Evolutionary conservation across 768 basidiomycete genomes (phyloP).

Genomic region (Rhizopogon rudus): DNA sequence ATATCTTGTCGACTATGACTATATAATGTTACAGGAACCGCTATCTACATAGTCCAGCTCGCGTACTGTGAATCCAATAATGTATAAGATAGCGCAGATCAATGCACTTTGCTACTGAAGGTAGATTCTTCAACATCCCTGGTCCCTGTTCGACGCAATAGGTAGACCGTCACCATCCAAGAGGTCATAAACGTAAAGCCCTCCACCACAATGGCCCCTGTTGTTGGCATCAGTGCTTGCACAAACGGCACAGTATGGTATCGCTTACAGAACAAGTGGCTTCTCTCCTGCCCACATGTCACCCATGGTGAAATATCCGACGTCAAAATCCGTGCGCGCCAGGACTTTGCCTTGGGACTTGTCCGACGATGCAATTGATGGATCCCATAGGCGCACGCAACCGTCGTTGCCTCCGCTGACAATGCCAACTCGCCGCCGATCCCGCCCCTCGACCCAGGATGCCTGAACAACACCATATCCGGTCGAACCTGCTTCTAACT

Average conservation of each 20-base stretch:
- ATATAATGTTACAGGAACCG: too few species aligned
- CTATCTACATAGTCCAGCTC: too few species aligned
- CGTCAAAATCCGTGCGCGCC: constrained; percentile 50
- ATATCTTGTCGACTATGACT: too few species aligned
- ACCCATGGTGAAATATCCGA: constrained; percentile 56
- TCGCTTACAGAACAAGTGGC: constrained; percentile 55
- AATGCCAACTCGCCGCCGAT: constrained; percentile 38
- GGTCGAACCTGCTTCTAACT: constrained; percentile 24
- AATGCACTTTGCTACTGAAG: not conserved
- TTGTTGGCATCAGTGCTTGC: not conserved
- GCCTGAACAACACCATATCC: constrained; percentile 47
- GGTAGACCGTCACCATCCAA: constrained; percentile 15
- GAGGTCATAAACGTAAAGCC: constrained; percentile 40
- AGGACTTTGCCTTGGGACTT: constrained; percentile 42
- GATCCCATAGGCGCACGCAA: constrained; percentile 69
- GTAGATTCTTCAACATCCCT: not conserved
- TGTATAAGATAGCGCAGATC: not conserved
- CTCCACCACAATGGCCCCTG: constrained; percentile 48
- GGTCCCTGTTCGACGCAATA: constrained; percentile 8
- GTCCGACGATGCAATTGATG: constrained; percentile 33
- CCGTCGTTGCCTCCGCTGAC: constrained; percentile 64
- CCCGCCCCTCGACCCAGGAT: constrained; percentile 46
- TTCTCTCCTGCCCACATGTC: constrained; percentile 47
- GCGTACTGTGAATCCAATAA: not conserved
- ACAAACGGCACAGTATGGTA: not conserved